phyloP scores from a whole-genome alignment of 2,329 filamentous ascomycete genomes.

The Diaporthe citri region DNA sequence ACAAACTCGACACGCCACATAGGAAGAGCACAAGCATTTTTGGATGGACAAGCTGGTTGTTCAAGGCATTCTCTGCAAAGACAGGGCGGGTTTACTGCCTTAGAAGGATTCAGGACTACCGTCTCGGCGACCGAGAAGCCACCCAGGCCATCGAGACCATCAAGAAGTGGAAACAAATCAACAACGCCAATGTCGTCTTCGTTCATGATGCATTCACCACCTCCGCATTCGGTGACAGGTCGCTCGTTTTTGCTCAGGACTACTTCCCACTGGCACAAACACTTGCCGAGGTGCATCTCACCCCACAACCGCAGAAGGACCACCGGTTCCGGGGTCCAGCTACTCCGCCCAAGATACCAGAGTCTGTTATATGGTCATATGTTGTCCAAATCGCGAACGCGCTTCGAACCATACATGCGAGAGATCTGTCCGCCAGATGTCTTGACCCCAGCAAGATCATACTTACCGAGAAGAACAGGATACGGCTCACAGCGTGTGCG shows the following conservation, averaged over 20 bases:
- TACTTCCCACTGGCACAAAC: conserved; percentile 94
- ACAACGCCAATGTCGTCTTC: conserved; percentile 84
- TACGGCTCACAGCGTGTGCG: conserved; percentile 88
- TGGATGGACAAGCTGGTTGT: conserved; percentile 92
- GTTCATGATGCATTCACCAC: conserved; percentile 95
- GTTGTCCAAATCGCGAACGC: conserved; percentile 92
- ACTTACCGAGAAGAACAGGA: conserved; percentile 88
- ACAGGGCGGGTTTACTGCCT: conserved; percentile 91
- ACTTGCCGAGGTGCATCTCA: conserved; percentile 84
- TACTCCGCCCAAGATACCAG: conserved; percentile 63
- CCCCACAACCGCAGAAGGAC: conserved; percentile 55
- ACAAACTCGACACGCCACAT: conserved; percentile 74
- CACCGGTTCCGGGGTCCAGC: conserved; percentile 51
- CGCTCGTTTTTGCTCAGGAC: conserved; percentile 92
- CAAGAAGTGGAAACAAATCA: conserved; percentile 89
- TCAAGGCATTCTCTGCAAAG: conserved; percentile 91
- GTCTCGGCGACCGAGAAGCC: conserved; percentile 74
- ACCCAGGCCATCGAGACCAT: conserved; percentile 89
- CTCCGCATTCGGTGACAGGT: conserved; percentile 92
- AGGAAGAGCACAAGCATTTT: conserved; percentile 84
- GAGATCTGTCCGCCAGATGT: conserved; percentile 85
- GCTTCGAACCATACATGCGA: conserved; percentile 85
- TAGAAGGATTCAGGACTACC: conserved; percentile 88
- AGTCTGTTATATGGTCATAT: conserved; percentile 90
- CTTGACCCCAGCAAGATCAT: conserved; percentile 91